These are phyloP conservation scores for Ustilaginoidea virens DNA, from an alignment of 2,329 filamentous ascomycete genomes.

Conservation along the genomic window DNA sequence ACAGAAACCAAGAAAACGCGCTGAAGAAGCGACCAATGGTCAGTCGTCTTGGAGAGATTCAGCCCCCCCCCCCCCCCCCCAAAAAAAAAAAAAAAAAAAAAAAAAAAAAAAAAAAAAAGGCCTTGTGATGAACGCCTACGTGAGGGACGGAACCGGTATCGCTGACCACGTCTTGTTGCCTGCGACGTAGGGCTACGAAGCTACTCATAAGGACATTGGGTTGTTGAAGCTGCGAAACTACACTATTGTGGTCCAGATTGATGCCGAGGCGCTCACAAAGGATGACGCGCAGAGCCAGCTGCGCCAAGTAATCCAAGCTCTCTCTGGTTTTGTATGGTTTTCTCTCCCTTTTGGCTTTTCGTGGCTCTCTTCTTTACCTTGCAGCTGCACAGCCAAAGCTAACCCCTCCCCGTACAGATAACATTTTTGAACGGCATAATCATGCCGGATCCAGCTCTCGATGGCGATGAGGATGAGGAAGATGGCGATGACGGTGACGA, in stretches of 20 bases:
- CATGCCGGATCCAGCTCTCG: conserved; percentile 47
- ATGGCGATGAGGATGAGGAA: conserved; percentile 25
- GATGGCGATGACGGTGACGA: conserved; percentile 15
- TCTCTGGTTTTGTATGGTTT: conserved; percentile 59
- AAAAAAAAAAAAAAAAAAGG: not conserved
- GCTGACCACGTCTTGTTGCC: too few species aligned
- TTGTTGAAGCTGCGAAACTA: conserved; percentile 70
- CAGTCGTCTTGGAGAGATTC: conserved; percentile 12
- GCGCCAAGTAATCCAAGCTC: conserved; percentile 43
- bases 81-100: not conserved
- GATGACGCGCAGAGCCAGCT: conserved; percentile 50
- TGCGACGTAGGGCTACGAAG: conserved; percentile 48
- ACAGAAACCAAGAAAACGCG: conserved; percentile 55
- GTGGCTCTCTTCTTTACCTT: not conserved
- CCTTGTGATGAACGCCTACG: not conserved
- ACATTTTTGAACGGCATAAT: conserved; percentile 58
- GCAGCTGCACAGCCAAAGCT: not conserved
- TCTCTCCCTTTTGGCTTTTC: not conserved
- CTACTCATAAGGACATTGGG: conserved; percentile 63
- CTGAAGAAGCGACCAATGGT: conserved; percentile 81
- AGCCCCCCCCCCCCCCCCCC: not conserved
- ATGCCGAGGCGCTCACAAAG: conserved; percentile 48
- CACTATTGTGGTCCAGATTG: conserved; percentile 51
- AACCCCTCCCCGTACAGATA: conserved; percentile 36
- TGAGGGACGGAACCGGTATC: not conserved